phyloP scores from a whole-genome alignment of 768 basidiomycete species.

The Tubosaeta sp. region DNA sequence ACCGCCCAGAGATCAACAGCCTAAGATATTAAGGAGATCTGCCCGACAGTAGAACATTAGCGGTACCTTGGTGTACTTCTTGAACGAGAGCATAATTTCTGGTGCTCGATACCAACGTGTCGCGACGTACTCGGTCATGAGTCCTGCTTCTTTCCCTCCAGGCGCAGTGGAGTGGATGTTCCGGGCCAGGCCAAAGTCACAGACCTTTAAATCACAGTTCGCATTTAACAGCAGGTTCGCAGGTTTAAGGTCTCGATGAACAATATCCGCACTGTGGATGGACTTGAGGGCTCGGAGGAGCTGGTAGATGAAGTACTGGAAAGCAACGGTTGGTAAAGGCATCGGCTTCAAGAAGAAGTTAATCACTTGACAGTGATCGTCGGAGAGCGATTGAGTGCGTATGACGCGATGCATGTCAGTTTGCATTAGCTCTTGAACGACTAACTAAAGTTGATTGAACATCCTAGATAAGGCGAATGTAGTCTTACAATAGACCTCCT shows the following conservation, averaged over 20 bases:
- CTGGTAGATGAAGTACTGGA: constrained; percentile 77
- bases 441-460: constrained; percentile 31
- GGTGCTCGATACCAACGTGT: constrained; percentile 93
- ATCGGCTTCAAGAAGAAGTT: not conserved
- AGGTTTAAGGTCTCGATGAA: constrained; percentile 77
- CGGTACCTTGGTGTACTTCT: constrained; percentile 72
- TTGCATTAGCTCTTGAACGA: constrained; percentile 87
- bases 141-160: constrained; percentile 57
- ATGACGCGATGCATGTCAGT: constrained; percentile 91
- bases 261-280: constrained; percentile 81
- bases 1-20: constrained; percentile 77
- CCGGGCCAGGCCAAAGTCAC: constrained; percentile 84
- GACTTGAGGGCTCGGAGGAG: constrained; percentile 85
- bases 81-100: constrained; percentile 93
- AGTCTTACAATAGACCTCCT: constrained; percentile 76
- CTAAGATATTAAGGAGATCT: constrained; percentile 22
- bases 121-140: constrained; percentile 85
- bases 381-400: constrained; percentile 82
- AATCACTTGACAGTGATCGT: constrained; percentile 80
- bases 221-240: constrained; percentile 86
- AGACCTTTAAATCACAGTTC: constrained; percentile 85
- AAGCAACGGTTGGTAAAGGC: constrained; percentile 6
- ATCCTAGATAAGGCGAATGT: not conserved
- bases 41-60: constrained; percentile 7
- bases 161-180: constrained; percentile 51